A percentile compares a stretch with the other conserved stretches of the same genome.
Evolutionary conservation across 2,329 filamentous ascomycete genomes (phyloP).

Genomic region (Bisporella sp.): DNA sequence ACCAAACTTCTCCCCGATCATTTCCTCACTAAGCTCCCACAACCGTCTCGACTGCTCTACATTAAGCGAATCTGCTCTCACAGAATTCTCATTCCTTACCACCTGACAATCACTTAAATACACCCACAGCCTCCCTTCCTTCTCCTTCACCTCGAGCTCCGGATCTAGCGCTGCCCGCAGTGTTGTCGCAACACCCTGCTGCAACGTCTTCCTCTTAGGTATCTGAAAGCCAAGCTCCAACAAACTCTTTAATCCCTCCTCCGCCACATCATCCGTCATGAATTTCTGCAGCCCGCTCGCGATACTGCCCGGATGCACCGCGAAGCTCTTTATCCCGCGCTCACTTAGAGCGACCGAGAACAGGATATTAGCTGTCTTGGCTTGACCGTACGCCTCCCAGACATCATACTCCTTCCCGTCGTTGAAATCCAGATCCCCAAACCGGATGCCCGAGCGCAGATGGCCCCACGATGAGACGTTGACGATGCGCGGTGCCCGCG

Average conservation of each 20-base stretch:
- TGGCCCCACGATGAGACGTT: slow-evolving; percentile 28
- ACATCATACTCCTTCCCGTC: slow-evolving; percentile 25
- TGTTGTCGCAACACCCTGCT: not conserved
- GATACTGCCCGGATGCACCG: slow-evolving; percentile 24
- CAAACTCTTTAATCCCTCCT: not conserved
- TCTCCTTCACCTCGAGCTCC: not conserved
- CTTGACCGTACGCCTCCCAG: slow-evolving; percentile 28
- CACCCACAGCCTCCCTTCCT: not conserved
- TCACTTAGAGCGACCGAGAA: slow-evolving; percentile 24
- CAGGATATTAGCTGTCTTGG: slow-evolving; percentile 31
- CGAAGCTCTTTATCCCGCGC: slow-evolving; percentile 20
- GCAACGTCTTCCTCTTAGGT: not conserved
- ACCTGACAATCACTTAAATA: not conserved
- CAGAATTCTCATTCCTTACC: not conserved
- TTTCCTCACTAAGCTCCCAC: not conserved
- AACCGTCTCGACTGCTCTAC: not conserved
- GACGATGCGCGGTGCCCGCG: slow-evolving; percentile 4
- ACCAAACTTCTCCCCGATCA: not conserved
- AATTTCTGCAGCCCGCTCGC: not conserved
- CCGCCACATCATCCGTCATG: not conserved
- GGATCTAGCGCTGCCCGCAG: not conserved
- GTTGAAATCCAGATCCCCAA: slow-evolving; percentile 20
- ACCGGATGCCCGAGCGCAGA: slow-evolving; percentile 26
- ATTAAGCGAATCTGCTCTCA: not conserved
- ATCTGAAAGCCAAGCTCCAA: not conserved